Evolutionary conservation across 768 basidiomycete species (phyloP).

Genomic region (Lactifluus echinatus): DNA sequence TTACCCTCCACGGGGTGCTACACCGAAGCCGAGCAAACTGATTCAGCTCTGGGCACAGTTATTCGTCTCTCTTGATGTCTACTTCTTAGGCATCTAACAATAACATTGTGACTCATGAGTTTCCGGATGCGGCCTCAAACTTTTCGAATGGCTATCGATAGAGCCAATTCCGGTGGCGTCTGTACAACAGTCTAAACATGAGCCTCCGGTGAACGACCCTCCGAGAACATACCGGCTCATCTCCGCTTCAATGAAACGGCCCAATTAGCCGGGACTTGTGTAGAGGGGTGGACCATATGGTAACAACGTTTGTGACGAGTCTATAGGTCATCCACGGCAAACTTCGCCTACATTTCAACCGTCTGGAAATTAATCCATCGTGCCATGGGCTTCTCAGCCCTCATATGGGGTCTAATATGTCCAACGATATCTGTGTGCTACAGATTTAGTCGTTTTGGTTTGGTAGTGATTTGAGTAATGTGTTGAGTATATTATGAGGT

Average conservation of each 20-base stretch:
- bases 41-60: background rate
- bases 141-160: background rate
- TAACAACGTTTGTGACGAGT: background rate
- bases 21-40: background rate
- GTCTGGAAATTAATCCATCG: no score
- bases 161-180: background rate
- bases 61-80: background rate
- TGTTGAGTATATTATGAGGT: no score
- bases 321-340: background rate
- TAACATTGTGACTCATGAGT: background rate
- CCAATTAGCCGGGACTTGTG: background rate
- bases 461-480: no score
- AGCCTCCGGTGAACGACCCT: background rate
- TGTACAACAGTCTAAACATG: background rate
- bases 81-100: background rate
- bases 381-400: background rate
- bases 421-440: no score
- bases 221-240: background rate
- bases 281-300: no score
- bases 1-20: background rate
- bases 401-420: background rate
- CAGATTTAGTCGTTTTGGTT: no score
- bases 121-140: background rate
- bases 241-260: background rate
- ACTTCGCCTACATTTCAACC: background rate